Conservation (phyloP, 176 grass and related monocot genomes). For the Cymbopogon citratus region DNA sequence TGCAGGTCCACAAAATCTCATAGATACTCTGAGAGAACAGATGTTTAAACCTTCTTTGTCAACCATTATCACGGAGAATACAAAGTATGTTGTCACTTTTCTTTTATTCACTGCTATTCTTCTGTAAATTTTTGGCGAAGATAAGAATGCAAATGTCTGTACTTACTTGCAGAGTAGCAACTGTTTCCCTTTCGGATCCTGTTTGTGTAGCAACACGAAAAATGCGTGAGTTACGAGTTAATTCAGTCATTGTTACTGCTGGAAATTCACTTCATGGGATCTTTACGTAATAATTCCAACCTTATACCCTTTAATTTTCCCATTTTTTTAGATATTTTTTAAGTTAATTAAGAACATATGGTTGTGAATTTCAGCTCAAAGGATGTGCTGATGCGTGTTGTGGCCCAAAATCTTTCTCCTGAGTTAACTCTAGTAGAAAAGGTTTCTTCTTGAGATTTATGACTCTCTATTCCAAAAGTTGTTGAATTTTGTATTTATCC, state of each 20-base stretch:
- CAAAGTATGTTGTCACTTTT: conserved; percentile 52
- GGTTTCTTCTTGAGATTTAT: conserved; percentile 40
- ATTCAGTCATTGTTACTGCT: conserved; percentile 71
- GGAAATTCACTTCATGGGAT: conserved; percentile 77
- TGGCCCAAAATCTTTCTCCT: conserved; percentile 83
- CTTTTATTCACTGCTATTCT: conserved; percentile 1
- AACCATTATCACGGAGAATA: conserved; percentile 66
- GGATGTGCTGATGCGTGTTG: conserved; percentile 95
- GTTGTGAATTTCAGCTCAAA: conserved; percentile 67
- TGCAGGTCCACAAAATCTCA: conserved; percentile 67
- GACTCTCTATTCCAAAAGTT: conserved; percentile 16
- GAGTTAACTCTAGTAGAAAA: conserved; percentile 94
- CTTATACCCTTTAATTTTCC: neutral
- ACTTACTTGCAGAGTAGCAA: conserved; percentile 58
- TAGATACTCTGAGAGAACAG: conserved; percentile 73
- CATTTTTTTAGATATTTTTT: neutral
- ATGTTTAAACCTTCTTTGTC: conserved; percentile 92
- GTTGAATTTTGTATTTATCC: conserved; percentile 1
- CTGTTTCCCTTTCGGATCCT: conserved; percentile 83
- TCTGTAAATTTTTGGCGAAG: neutral
- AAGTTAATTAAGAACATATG: conserved; percentile 17
- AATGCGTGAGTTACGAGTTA: conserved; percentile 80
- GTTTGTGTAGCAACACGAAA: conserved; percentile 70
- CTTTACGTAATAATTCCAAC: conserved; percentile 62
- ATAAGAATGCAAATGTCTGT: conserved; percentile 17